Evolutionary conservation across 257 asterid species (phyloP).

Genomic region (Capsicum rhomboideum): DNA sequence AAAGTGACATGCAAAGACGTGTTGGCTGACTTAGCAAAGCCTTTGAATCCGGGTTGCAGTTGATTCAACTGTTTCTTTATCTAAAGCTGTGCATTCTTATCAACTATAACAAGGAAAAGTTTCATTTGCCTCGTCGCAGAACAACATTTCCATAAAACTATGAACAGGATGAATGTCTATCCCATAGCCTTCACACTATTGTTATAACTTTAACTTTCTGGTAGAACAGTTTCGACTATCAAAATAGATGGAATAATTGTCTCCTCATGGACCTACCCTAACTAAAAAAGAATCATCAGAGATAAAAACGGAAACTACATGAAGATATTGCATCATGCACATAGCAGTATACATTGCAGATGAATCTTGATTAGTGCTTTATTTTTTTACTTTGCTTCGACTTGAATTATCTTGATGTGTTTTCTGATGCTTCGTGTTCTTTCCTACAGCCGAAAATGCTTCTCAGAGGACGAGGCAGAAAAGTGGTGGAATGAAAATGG

Average conservation of each 20-base stretch:
- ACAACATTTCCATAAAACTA: neutral
- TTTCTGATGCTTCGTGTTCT: neutral
- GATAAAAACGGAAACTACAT: neutral
- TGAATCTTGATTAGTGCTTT: neutral
- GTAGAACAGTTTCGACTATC: neutral
- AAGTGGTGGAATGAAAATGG: constrained; percentile 86
- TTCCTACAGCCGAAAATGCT: constrained; percentile 56
- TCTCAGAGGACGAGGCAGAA: constrained; percentile 79
- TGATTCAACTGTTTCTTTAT: neutral
- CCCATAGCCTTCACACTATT: neutral
- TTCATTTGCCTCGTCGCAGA: neutral
- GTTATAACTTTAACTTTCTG: neutral
- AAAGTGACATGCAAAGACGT: neutral
- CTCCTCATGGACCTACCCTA: neutral
- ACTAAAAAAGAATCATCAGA: neutral
- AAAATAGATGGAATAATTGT: neutral
- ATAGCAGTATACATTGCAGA: neutral
- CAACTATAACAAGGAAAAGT: neutral
- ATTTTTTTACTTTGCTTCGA: neutral
- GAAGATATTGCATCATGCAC: neutral
- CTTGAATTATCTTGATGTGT: neutral
- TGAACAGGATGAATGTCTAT: neutral
- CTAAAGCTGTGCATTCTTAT: neutral
- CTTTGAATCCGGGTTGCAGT: neutral
- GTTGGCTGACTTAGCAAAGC: neutral